Evolutionary conservation across 2,329 filamentous ascomycete genomes (phyloP), one percentile per base, ranked within the genome.

Genomic region (Seiridium unicorne): DNA sequence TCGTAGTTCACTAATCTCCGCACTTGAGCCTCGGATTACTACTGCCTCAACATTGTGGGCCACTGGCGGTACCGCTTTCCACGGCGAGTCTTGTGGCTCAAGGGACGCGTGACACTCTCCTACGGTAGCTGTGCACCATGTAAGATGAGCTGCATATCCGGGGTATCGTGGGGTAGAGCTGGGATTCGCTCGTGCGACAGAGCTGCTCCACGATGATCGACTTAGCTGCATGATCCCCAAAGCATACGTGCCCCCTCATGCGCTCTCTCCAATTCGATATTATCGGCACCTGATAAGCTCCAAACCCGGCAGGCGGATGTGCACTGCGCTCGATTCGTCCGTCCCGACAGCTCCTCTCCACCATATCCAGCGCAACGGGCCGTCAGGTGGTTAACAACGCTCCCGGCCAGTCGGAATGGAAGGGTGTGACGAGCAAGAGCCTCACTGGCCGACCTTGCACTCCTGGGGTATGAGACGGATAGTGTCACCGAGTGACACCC

Each of bases 351-450:
- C n/a, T n/a, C 32, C 10, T 36, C 49, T 36, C 11, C 34, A 53
- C 49, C 49, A 38, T 53, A 36, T 38, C n/a, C 32, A 35, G 31
- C 18, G 31, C 35, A n/a, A 53, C 49, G 31, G 47, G 47, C 49
- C 32, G 49, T 53, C 49, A 53, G 32, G 49, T 53, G 49, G 8
- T 38, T 35, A 9, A 35, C 32, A 53, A 8, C n/a, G 34, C 35
- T 35, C 6, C 32, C 34, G 38, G 38, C 32, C 32, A 36, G 49
- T 53, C 49, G 49, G 49, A 38, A 5, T 11, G 34, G 5, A 34
- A 38, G 49, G 49, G 49, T 53, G 49, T 53, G 32, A 53, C 34
- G 34, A n/a, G 35, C 5, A 53, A 53, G 49, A 53, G 49, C 49
- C 49, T 35, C 49, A 53, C 31, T 53, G 49, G 49, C 32, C 49